Base-by-base conservation (phyloP, 805 yeast species). In the Lachancea waltii region DNA sequence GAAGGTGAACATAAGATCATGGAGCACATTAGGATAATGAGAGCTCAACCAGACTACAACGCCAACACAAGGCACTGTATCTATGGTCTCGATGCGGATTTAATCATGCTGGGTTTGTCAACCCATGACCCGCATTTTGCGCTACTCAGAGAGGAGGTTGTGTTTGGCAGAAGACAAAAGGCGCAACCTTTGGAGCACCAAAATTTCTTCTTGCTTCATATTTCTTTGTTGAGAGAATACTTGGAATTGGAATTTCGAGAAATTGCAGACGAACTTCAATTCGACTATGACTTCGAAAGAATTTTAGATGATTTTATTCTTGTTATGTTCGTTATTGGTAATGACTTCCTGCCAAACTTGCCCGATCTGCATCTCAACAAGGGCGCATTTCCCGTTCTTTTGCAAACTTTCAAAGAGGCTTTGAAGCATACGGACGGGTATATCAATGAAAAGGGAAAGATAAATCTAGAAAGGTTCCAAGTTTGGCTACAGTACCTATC, bases 1-100 rank as follows among this genome's bases (percentile, higher is more conserved):
- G 97, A 90, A 69, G 97, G 97, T 64, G 97, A 90, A 65, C 97
- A 90, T 65, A 90, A 90, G 57, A 87, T 90, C 49, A 90, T 89
- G 97, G 85, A 85, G 51, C 86, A 76, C 52, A 86, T 90, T 47
- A 78, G 97, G 64, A 66, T 75, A 30, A 72, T 79, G 63, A 82
- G 84, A 58, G 74, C 89, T n/a, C 81, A 79, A 53, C 71, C 75
- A 0, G 78, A 69, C 35, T 85, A 84, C 54, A 72, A 85, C 54
- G 77, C 87, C 34, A 85, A 90, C 58, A 70, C 81, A 13, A 79
- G 95, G 60, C 97, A 90, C 57, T 90, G 97, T 69, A 77, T 90
- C 35, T 90, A 90, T 60, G 97, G 97, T 38, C 70, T 90, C 53
- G 97, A 90, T 67, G 97, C 97, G 13, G 97, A 90, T 69, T 70